Evolutionary conservation across 805 yeast genomes (phyloP).

Genomic region (Peterozyma xylosa): DNA sequence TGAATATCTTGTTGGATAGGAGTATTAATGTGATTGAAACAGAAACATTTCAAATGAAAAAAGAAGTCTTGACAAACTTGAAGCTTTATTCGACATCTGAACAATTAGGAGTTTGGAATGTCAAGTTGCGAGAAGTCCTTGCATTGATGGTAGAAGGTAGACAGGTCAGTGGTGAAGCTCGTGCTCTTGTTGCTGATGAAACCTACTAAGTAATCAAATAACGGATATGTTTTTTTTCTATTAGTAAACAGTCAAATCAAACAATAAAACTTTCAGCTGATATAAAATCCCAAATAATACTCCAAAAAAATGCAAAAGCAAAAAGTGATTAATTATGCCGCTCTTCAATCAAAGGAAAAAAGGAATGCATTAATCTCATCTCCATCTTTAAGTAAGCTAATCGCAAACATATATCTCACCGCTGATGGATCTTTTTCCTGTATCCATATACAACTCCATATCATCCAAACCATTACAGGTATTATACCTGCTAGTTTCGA

Average conservation of each 20-base stretch:
- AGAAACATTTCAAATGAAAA: conserved; percentile 1
- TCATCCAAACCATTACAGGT: background rate
- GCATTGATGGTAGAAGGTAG: background rate
- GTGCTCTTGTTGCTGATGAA: too few relatives aligned
- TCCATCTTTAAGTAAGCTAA: too few relatives aligned
- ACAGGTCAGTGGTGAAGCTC: background rate
- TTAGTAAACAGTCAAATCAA: too few relatives aligned
- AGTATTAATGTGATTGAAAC: background rate
- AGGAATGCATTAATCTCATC: too few relatives aligned
- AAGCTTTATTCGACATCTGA: background rate
- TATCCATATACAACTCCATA: background rate
- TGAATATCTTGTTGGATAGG: conserved; percentile 4
- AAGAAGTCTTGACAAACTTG: conserved; percentile 1
- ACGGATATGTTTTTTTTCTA: too few relatives aligned
- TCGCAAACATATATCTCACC: conserved; percentile 1
- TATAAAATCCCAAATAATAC: too few relatives aligned
- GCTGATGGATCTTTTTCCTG: background rate
- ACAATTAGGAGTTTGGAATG: background rate
- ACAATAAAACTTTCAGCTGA: too few relatives aligned
- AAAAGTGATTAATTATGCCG: too few relatives aligned
- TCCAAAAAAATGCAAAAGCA: too few relatives aligned
- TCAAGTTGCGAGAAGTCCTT: background rate
- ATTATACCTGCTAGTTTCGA: too few relatives aligned
- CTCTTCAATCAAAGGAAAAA: too few relatives aligned
- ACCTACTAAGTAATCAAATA: too few relatives aligned